phyloP scores from a whole-genome alignment of 1,139 yeast genomes.

The Arxiozyma bovina region DNA sequence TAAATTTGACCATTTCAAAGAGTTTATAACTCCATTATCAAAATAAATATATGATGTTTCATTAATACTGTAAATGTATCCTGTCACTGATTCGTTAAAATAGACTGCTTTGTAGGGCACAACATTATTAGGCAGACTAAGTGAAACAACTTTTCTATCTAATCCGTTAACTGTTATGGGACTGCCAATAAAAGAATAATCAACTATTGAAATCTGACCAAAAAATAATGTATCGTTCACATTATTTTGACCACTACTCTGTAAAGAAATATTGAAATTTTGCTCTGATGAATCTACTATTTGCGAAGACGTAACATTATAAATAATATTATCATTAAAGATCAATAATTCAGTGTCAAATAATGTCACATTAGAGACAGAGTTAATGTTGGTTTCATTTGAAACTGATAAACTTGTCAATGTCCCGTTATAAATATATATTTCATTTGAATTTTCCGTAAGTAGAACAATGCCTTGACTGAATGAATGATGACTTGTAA shows the following conservation, averaged over 20 bases:
- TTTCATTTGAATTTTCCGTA: slow-evolving; percentile 6
- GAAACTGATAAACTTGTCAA: slow-evolving; percentile 8
- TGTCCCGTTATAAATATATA: slow-evolving; percentile 27
- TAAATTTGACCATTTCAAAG: slow-evolving; percentile 12
- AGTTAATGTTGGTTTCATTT: not conserved
- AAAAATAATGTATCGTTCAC: slow-evolving; percentile 29
- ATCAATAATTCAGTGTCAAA: slow-evolving; percentile 20
- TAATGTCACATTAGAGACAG: slow-evolving; percentile 24
- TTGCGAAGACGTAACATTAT: slow-evolving; percentile 13
- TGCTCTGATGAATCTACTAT: slow-evolving; percentile 14
- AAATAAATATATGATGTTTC: not conserved
- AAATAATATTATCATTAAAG: slow-evolving; percentile 22
- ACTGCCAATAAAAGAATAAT: not conserved
- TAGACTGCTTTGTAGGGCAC: slow-evolving; percentile 21
- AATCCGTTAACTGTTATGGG: not conserved
- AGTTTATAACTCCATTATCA: not conserved
- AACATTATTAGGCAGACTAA: not conserved
- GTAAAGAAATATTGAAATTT: slow-evolving; percentile 23
- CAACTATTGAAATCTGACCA: slow-evolving; percentile 29
- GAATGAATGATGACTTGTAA: slow-evolving; percentile 11
- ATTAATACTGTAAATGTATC: slow-evolving; percentile 23
- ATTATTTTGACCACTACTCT: slow-evolving; percentile 25
- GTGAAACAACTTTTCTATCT: slow-evolving; percentile 1
- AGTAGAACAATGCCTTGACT: slow-evolving; percentile 1
- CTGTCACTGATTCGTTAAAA: slow-evolving; percentile 21